A percentile compares a stretch with the other conserved stretches of the same genome.
These are phyloP conservation scores for Yarrowia yakushimensis DNA, from an alignment of 805 yeast species.

Conservation along the genomic window DNA sequence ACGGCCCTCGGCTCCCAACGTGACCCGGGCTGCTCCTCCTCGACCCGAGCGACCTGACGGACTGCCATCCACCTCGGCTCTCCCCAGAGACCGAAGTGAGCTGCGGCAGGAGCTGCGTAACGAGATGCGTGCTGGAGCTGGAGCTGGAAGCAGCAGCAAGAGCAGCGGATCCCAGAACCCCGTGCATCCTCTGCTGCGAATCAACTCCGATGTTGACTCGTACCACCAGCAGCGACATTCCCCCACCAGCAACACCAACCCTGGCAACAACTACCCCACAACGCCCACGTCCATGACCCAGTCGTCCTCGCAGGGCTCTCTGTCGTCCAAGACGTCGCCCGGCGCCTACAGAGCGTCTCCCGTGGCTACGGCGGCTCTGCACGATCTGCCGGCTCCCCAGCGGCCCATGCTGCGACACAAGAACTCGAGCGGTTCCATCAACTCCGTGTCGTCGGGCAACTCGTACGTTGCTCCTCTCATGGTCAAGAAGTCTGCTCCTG, in stretches of 20 bases:
- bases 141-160: not conserved
- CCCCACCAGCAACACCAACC: not conserved
- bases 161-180: not conserved
- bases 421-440: not conserved
- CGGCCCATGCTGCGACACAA: slow-evolving; percentile 20
- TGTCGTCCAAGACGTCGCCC: slow-evolving; percentile 14
- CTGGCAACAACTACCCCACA: not conserved
- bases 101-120: slow-evolving; percentile 5
- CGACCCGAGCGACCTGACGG: slow-evolving; percentile 18
- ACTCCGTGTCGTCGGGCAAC: slow-evolving; percentile 1
- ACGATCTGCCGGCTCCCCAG: slow-evolving; percentile 2
- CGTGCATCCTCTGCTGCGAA: slow-evolving; percentile 10
- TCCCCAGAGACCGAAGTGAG: not conserved
- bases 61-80: not conserved
- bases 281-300: slow-evolving; percentile 14
- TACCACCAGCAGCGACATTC: not conserved
- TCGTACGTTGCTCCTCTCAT: slow-evolving; percentile 17
- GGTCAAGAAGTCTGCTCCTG: slow-evolving; percentile 8
- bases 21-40: not conserved
- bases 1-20: slow-evolving; percentile 9
- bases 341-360: slow-evolving; percentile 7
- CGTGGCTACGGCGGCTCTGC: slow-evolving; percentile 3
- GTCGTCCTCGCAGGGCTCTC: slow-evolving; percentile 20
- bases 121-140: not conserved
- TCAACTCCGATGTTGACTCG: slow-evolving; percentile 8